Conservation (phyloP, 108 stramenopile species). For the Chaetoceros muelleri region DNA sequence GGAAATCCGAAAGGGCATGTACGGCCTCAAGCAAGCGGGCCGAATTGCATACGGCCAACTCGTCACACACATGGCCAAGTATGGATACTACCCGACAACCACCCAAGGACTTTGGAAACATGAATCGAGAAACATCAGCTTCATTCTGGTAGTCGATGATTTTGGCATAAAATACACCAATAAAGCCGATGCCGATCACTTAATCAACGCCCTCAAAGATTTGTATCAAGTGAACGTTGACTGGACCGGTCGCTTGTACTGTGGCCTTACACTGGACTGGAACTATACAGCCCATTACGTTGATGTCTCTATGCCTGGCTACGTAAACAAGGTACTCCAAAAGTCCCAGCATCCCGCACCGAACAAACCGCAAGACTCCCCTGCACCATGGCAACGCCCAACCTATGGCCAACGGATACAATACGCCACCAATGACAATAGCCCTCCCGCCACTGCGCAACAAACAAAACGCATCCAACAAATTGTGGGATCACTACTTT, state of each 20-base stretch:
- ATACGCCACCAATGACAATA: constrained; percentile 14
- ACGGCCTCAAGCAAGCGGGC: constrained; percentile 38
- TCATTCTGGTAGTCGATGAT: constrained; percentile 43
- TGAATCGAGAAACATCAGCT: constrained; percentile 11
- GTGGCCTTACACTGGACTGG: constrained; percentile 27
- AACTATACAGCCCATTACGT: constrained; percentile 21
- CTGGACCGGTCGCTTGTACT: constrained; percentile 19
- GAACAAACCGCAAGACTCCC: constrained; percentile 23
- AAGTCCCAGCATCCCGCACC: constrained; percentile 25
- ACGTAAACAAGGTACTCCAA: constrained; percentile 19
- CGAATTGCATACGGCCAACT: constrained; percentile 22
- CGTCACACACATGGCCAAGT: neutral
- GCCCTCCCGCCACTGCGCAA: constrained; percentile 4
- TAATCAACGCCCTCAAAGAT: constrained; percentile 16
- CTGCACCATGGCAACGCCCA: constrained; percentile 14
- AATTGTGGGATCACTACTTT: constrained; percentile 28
- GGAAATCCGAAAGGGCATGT: constrained; percentile 25
- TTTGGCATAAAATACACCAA: constrained; percentile 31
- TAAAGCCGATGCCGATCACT: constrained; percentile 22
- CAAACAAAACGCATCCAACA: constrained; percentile 18
- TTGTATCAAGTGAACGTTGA: constrained; percentile 15
- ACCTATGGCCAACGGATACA: constrained; percentile 31
- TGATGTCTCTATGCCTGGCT: constrained; percentile 33
- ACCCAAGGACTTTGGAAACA: constrained; percentile 32
- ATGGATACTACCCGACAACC: constrained; percentile 19